Conservation (phyloP, 768 basidiomycete species). For the Chalciporus sphaerocephalus region DNA sequence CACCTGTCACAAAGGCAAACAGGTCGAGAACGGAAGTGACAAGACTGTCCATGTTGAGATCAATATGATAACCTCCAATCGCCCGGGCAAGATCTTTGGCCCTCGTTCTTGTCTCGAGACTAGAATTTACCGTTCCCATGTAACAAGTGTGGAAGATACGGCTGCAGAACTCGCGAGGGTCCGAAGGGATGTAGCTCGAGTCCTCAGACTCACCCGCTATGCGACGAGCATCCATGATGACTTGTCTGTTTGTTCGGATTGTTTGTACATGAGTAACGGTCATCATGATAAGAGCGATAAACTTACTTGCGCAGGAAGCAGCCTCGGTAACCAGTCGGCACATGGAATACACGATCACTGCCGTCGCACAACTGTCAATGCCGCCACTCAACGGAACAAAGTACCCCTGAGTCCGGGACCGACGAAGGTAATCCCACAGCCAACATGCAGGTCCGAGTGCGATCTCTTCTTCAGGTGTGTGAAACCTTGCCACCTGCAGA, state of each 20-base stretch:
- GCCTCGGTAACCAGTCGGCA: conserved; percentile 86
- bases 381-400: conserved; percentile 95
- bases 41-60: conserved; percentile 92
- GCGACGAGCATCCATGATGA: conserved; percentile 86
- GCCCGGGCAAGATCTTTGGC: conserved; percentile 85
- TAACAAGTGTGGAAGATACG: conserved; percentile 97
- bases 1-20: conserved; percentile 77
- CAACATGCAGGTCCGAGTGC: conserved; percentile 97
- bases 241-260: conserved; percentile 59
- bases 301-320: conserved; percentile 63
- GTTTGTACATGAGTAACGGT: neutral
- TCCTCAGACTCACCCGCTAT: conserved; percentile 81
- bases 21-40: conserved; percentile 81
- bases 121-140: conserved; percentile 98
- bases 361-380: conserved; percentile 96
- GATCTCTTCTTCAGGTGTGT: conserved; percentile 92
- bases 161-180: conserved; percentile 80
- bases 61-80: conserved; percentile 92
- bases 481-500: conserved; percentile 44
- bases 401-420: conserved; percentile 91
- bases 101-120: conserved; percentile 73
- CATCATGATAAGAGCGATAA: neutral
- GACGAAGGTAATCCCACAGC: conserved; percentile 99
- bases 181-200: conserved; percentile 79
- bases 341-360: conserved; percentile 95